Conservation (phyloP, 108 stramenopile species). For the Cyclotella cryptica region DNA sequence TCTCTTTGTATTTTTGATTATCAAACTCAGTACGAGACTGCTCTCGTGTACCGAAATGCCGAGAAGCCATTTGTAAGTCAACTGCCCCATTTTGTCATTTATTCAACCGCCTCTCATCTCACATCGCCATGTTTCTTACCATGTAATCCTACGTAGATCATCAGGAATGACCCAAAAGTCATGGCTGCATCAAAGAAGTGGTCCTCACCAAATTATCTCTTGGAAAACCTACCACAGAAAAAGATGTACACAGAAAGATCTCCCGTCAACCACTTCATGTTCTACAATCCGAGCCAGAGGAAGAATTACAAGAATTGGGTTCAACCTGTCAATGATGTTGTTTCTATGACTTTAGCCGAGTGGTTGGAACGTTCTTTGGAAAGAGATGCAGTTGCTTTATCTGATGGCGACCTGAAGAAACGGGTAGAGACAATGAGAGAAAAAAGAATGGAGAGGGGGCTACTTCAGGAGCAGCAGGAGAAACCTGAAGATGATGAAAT, state of each 20-base stretch:
- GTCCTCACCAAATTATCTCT: slow-evolving; percentile 29
- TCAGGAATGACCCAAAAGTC: slow-evolving; percentile 84
- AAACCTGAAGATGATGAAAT: slow-evolving; percentile 25
- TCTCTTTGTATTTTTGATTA: slow-evolving; percentile 78
- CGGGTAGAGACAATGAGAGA: slow-evolving; percentile 16
- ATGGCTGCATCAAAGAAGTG: slow-evolving; percentile 78
- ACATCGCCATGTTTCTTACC: background rate
- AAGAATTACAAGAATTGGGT: slow-evolving; percentile 31
- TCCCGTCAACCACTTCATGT: slow-evolving; percentile 93
- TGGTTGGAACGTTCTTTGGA: slow-evolving; percentile 61
- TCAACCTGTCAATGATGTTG: slow-evolving; percentile 54
- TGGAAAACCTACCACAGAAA: slow-evolving; percentile 54
- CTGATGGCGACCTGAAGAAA: slow-evolving; percentile 22
- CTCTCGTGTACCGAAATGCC: slow-evolving; percentile 57
- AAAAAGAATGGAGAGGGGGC: background rate
- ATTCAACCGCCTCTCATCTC: background rate
- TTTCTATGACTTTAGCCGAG: slow-evolving; percentile 54
- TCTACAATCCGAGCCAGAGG: slow-evolving; percentile 43
- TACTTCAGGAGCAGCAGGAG: background rate
- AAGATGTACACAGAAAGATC: slow-evolving; percentile 72
- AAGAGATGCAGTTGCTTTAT: slow-evolving; percentile 50
- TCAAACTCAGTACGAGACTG: slow-evolving; percentile 51
- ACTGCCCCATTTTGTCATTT: background rate
- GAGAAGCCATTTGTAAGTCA: slow-evolving; percentile 87
- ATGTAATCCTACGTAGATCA: slow-evolving; percentile 24